Base-by-base conservation (phyloP, 805 yeast genomes). In the Kazachstania africana region DNA sequence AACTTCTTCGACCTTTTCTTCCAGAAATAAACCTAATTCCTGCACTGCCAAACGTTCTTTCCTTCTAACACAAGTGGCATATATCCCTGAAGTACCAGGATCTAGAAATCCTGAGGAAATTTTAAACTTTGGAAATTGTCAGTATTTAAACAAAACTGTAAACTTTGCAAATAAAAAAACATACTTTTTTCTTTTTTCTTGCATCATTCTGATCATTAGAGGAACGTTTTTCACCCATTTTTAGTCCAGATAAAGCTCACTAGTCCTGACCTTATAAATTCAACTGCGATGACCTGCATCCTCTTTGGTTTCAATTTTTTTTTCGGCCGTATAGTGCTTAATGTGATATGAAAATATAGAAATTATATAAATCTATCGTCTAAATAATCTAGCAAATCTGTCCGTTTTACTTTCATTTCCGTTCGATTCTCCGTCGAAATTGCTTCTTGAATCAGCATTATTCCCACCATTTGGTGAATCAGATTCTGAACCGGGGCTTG, bases 21-120 rank as follows among this genome's bases (percentile, higher is more conserved):
- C 57, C 26, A 85, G 66, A 8, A 83, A 49, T 35, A 62, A 54
- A 38, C 70, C 63, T 43, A 85, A 58, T 51, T 85, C 96, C 39
- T 72, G 73, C n/a, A 78, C 68, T 37, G 93, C 83, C 32, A 69
- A 74, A 33, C 66, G 66, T 53, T 91, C 98, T 36, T 77, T 74
- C 24, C 79, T 78, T 44, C 95, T 67, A 30, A 74, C 71, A 55
- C 96, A 88, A 0, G 97, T 81, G 9, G 85, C 94, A 55, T 81
- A 91, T 1, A 91, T 66, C 0, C 98, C 98, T 24, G 77, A 61
- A 33, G 91, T 80, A 24, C 78, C 78, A 0, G 95, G 94, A 46
- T 87, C 95, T 13, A 87, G 25, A 26, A 48, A 43, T 4, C 54
- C 55, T 12, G 47, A 26, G 8, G 54, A 38, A 31, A 41, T 49